phyloP scores from a whole-genome alignment of 805 yeast species.

The Lachancea sp. region DNA sequence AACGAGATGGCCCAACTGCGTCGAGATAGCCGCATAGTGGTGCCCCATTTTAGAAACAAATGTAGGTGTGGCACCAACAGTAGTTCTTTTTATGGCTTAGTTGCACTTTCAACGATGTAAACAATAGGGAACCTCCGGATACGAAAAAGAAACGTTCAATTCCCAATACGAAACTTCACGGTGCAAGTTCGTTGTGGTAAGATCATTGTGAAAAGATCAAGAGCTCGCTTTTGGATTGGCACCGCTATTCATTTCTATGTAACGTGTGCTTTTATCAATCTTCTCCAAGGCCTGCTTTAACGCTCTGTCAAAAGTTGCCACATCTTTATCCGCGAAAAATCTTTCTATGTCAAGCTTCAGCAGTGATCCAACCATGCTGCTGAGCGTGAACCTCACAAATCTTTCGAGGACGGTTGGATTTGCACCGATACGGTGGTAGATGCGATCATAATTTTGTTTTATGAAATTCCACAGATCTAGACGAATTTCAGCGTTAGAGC shows the following conservation, averaged over 20 bases:
- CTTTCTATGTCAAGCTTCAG: constrained; percentile 32
- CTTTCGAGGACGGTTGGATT: constrained; percentile 43
- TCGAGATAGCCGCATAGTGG: too few relatives aligned
- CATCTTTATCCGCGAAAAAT: constrained; percentile 31
- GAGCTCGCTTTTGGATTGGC: not conserved
- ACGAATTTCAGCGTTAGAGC: constrained; percentile 38
- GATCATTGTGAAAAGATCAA: too few relatives aligned
- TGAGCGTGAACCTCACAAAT: constrained; percentile 33
- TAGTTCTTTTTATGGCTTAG: too few relatives aligned
- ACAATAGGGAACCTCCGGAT: too few relatives aligned
- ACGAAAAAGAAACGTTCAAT: too few relatives aligned
- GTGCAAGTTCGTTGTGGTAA: too few relatives aligned
- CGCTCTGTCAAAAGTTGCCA: constrained; percentile 15
- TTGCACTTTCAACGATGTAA: too few relatives aligned
- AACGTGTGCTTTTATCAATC: constrained; percentile 14
- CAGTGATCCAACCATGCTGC: constrained; percentile 36
- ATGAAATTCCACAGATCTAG: constrained; percentile 42
- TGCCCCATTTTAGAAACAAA: too few relatives aligned
- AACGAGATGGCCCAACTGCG: too few relatives aligned
- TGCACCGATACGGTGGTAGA: constrained; percentile 38
- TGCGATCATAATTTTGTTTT: constrained; percentile 36
- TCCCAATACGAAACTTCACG: too few relatives aligned
- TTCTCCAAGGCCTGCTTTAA: constrained; percentile 16
- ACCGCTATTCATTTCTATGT: constrained; percentile 6
- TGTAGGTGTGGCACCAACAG: too few relatives aligned